Base-by-base conservation (phyloP, 495 filamentous ascomycete species). In the Penicillium nucicola region DNA sequence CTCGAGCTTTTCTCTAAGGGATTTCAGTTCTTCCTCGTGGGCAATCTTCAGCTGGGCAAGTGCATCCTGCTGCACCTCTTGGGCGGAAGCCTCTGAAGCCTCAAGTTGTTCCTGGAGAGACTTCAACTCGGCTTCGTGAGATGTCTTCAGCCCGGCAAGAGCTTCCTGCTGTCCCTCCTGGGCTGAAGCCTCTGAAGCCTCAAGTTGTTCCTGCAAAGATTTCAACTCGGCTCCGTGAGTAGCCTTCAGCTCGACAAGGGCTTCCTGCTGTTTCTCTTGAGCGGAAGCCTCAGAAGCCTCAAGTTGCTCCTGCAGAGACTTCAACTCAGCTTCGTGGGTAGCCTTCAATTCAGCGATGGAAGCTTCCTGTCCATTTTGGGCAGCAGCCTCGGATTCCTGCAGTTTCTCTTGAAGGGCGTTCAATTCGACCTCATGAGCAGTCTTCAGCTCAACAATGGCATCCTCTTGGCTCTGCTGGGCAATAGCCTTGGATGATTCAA, bases 191-290 rank as follows among this genome's bases (percentile, higher is more conserved):
- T 73, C 67, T 1, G 66, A 61, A 1, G 66, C 63, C 25, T 64
- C 55, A 20, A 76, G 53, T 23, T 67, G 65, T 25, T 66, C 57
- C 20, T 68, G 62, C 1, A 74, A 58, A 28, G 57, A 44, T 25
- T 69, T 62, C 18, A 74, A 38, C 37, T 69, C 66, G 4, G 56
- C 53, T 32, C 71, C 60, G 46, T 77, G 72, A 3, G 67, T 58
- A 11, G 55, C 43, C 50, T 70, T 70, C 1, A 78, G 52, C 20
- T 76, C 71, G 9, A 45, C 52, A 18, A 75, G 56, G 13, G 66
- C 64, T 17, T 60, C 61, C 6, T 63, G 61, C n/a, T 56, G 51
- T 14, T 53, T 67, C 14, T 65, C 64, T 40, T 69, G 55, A n/a
- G 67, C 63, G n/a, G n/a, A n/a, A n/a, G n/a, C n/a, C 45, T 73